Evolutionary conservation across 257 asterid genomes (phyloP), one percentile per base, ranked within the genome.

Genomic region (Hygrophila difformis): DNA sequence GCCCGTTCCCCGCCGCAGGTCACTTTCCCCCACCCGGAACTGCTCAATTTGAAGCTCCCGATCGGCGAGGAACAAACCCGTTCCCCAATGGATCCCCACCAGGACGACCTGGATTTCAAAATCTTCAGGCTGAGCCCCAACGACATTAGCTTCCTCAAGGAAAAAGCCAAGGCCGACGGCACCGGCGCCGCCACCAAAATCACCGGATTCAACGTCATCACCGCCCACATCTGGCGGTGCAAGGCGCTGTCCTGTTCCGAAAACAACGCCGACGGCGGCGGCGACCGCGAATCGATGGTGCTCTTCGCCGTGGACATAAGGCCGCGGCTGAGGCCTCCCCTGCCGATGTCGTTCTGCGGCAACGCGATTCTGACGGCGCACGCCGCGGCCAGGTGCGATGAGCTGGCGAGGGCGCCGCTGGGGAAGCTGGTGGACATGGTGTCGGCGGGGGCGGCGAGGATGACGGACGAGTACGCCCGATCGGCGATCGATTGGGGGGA

Each of bases 401-500:
- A 71, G 8, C 61, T 87, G 0, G 86, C 76, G 51, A 80, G 64
- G 3, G 72, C 41, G 55, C 75, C 80, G 4, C 72, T 87, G 26
- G 39, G 61, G 6, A 52, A 65, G 68, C 45, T 55, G 55, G 92
- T 81, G 49, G 76, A 41, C 16, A 35, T 29, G 71, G 88, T 87
- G 39, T 56, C 61, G 1, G 82, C 73, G 39, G 97, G 92, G 35
- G 50, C 78, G 5, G 63, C 53, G 1, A 62, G 95, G 18, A 74
- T 87, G 88, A 61, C 64, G 0, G 84, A 81, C 14, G 95, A 78
- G 43, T 87, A 87, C 49, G 93, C 84, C 0, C 39, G 85, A 20
- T 84, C 95, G 1, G 87, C 76, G 9, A 66, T 87, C 0, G 97
- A 87, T 9, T 87, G 97, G 97, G 97, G 95, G 1, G 93, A 84